These are phyloP conservation scores for Tulasnella sp. DNA, from an alignment of 768 basidiomycete genomes.

Conservation along the genomic window DNA sequence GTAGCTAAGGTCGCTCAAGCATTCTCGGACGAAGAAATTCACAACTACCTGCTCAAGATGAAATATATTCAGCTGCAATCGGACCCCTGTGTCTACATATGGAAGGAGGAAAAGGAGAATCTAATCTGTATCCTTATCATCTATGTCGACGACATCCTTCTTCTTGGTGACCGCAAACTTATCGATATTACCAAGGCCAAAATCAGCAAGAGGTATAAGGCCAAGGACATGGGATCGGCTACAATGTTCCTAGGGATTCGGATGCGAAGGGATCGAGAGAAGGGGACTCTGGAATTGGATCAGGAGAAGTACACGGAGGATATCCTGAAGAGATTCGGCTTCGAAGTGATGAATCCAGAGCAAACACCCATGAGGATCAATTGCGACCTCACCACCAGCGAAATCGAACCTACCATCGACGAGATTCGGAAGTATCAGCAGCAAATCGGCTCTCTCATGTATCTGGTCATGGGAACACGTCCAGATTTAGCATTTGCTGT, in stretches of 20 bases:
- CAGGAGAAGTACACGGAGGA: slow-evolving; percentile 15
- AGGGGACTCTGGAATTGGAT: slow-evolving; percentile 1
- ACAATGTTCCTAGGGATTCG: slow-evolving; percentile 29
- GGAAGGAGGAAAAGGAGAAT: background rate
- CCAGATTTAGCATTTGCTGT: slow-evolving; percentile 26
- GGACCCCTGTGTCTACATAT: slow-evolving; percentile 28
- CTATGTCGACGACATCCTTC: slow-evolving; percentile 3
- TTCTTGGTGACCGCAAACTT: too few species aligned
- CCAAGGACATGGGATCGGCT: slow-evolving; percentile 8
- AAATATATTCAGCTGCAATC: slow-evolving; percentile 25
- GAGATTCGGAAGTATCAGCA: too few species aligned
- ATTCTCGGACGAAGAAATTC: too few species aligned
- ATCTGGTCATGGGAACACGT: slow-evolving; percentile 21
- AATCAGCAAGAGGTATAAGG: background rate
- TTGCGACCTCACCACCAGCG: too few species aligned
- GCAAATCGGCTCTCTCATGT: slow-evolving; percentile 25
- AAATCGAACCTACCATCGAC: too few species aligned
- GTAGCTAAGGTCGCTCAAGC: too few species aligned
- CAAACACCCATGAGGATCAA: slow-evolving; percentile 9
- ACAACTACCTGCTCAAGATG: slow-evolving; percentile 23
- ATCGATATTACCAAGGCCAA: background rate
- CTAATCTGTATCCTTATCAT: slow-evolving; percentile 27
- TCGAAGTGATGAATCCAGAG: background rate
- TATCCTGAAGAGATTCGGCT: slow-evolving; percentile 13
- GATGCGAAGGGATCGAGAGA: slow-evolving; percentile 21